Percentiles rank a stretch among this genome's conserved stretches.
phyloP scores from a whole-genome alignment of 345 rosid species.

The Populus simonii region DNA sequence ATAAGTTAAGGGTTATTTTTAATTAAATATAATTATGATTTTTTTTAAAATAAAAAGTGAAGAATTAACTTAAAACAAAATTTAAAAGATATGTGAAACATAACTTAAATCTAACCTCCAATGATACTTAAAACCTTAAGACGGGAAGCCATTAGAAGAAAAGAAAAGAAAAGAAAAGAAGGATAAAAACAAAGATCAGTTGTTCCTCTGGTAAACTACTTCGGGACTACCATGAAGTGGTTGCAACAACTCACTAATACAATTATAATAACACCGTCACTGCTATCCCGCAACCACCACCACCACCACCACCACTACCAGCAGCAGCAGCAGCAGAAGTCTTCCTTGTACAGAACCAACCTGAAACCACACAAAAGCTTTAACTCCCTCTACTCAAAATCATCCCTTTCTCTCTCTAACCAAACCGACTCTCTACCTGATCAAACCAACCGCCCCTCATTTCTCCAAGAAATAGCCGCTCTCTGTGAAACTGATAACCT shows the following conservation, averaged over 20 bases:
- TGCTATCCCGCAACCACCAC: background rate
- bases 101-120: too few species aligned
- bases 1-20: too few species aligned
- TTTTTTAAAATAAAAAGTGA: too few species aligned
- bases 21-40: too few species aligned
- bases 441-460: slow-evolving; percentile 16
- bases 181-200: too few species aligned
- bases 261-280: background rate
- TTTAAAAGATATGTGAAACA: too few species aligned
- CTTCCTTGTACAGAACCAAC: background rate
- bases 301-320: background rate
- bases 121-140: too few species aligned
- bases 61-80: too few species aligned
- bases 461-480: slow-evolving; percentile 33
- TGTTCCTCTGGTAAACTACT: too few species aligned
- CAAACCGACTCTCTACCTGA: background rate
- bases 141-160: too few species aligned
- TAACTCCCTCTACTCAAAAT: background rate
- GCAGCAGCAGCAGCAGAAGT: background rate
- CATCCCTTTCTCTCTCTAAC: slow-evolving; percentile 14
- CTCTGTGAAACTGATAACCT: slow-evolving; percentile 42
- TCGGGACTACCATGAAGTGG: background rate
- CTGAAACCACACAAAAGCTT: background rate
- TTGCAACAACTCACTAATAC: background rate
- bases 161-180: too few species aligned